Evolutionary conservation across 805 yeast species (phyloP), one percentile per base, ranked within the genome.

Genomic region (Danielia oregonensis): DNA sequence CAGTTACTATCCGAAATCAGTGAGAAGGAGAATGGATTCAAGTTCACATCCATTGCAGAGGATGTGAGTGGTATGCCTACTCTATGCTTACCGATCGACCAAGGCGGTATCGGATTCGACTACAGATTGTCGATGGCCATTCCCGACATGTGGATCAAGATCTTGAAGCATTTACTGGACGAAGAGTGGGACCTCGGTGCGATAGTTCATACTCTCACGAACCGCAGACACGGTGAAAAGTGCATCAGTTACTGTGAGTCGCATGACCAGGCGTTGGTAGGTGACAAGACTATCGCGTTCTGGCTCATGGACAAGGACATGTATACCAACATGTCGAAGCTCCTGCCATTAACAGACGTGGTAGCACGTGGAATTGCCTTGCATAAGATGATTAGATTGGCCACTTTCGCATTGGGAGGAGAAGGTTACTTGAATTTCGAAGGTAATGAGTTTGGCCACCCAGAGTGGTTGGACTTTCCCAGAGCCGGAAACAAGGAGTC

Each of bases 261-360:
- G 11, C 98, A 91, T 55, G 98, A 91, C 57, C 98, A 91, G 65
- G 97, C 97, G 6, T 71, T 91, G 36, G 98, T 91, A 15, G 98
- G 98, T 34, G 98, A 91, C 58, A 91, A 91, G 59, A 86, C 96
- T 2, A 64, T 91, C 39, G 97, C 97, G 1, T 91, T 91, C 55
- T 93, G 98, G 98, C 72, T 91, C 37, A 91, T 91, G 97, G 98
- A 91, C 63, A 88, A 91, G 43, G 95, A 89, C 47, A 89, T 91
- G 97, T 91, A 91, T 61, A 91, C 97, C 23, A 80, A 88, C 62
- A 91, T 91, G 98, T 82, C 94, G 11, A 70, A 70, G 2, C 54
- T 89, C 29, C 65, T 86, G 1, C 85, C 80, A 35, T 65, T 82
- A 33, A 83, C 95, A 1, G 83, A 85, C 3, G 74, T 82, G 9